Percentiles rank a stretch among this genome's conserved stretches.
Evolutionary conservation across 2,329 filamentous ascomycete species (phyloP).

Genomic region (Hypoxylon rubiginosum): DNA sequence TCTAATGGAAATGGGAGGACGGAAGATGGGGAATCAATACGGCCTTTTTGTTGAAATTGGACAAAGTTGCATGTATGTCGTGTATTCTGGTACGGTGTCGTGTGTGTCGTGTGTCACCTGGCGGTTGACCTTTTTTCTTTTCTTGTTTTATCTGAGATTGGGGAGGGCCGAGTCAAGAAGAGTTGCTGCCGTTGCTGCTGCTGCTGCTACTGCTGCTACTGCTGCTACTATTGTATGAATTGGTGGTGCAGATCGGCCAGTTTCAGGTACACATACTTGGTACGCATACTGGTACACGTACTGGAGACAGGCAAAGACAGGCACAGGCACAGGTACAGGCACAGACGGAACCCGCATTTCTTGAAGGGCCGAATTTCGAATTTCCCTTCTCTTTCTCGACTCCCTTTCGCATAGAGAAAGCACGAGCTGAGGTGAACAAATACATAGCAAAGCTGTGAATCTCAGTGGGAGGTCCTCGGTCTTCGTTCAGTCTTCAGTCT

Average conservation of each 20-base stretch:
- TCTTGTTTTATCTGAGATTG: conserved; percentile 12
- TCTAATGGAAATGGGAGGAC: too few relatives aligned
- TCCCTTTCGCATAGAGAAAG: not conserved
- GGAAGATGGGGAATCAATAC: not conserved
- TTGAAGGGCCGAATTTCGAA: conserved; percentile 18
- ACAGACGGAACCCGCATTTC: conserved; percentile 29
- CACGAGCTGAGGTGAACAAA: not conserved
- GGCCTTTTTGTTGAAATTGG: not conserved
- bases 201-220: not conserved
- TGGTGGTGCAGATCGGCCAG: conserved; percentile 41
- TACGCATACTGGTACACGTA: conserved; percentile 2
- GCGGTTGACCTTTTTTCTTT: conserved; percentile 2
- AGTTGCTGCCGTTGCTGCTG: not conserved
- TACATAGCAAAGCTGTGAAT: not conserved
- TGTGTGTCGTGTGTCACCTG: conserved; percentile 14
- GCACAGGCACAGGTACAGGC: too few relatives aligned
- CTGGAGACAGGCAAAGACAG: conserved; percentile 1
- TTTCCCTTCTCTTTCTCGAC: conserved; percentile 8
- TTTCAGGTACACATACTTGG: conserved; percentile 42
- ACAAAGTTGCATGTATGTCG: conserved; percentile 5
- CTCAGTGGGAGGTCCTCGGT: not conserved
- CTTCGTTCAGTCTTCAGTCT: not conserved
- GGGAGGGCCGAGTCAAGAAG: conserved; percentile 2
- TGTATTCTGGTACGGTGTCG: not conserved
- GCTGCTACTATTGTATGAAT: conserved; percentile 13